Conservation (phyloP, 2,329 filamentous ascomycete genomes). For the Arthrobotrys pseudoclavata region DNA sequence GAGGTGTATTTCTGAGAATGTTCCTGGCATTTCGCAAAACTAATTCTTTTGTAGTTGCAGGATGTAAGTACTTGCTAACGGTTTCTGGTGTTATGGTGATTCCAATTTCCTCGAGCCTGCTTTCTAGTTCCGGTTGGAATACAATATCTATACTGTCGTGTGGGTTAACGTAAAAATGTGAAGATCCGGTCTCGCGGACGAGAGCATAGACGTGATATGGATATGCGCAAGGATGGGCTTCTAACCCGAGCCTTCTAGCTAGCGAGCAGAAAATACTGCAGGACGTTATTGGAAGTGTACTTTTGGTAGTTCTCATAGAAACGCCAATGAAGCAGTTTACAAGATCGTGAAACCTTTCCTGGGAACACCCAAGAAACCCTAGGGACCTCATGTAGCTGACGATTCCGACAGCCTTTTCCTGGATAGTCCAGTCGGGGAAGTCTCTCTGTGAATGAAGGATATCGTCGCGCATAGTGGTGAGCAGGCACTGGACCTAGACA, state of each 20-base stretch:
- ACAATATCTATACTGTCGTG: constrained; percentile 45
- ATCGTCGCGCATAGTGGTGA: constrained; percentile 65
- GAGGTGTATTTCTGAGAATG: constrained; percentile 79
- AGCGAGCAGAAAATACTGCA: constrained; percentile 87
- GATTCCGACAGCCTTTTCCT: constrained; percentile 77
- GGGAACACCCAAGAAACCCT: constrained; percentile 76
- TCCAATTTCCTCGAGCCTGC: constrained; percentile 65
- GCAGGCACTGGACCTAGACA: constrained; percentile 10
- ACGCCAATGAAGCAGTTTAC: constrained; percentile 90
- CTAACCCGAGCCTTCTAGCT: constrained; percentile 79
- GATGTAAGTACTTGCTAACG: constrained; percentile 69
- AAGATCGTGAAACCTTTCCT: constrained; percentile 79
- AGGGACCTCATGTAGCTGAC: constrained; percentile 77
- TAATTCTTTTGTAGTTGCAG: constrained; percentile 76
- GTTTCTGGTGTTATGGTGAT: constrained; percentile 64
- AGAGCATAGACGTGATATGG: constrained; percentile 88
- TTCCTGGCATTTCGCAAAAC: constrained; percentile 83
- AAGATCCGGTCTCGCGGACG: constrained; percentile 72
- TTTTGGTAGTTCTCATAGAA: constrained; percentile 77
- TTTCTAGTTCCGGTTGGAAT: constrained; percentile 39
- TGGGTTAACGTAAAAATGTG: constrained; percentile 72
- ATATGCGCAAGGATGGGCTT: constrained; percentile 83
- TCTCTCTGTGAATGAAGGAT: constrained; percentile 67
- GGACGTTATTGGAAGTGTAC: constrained; percentile 87
- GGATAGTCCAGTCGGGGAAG: constrained; percentile 73